Percentiles rank a stretch among this genome's conserved stretches.
Conservation (phyloP, 2,329 filamentous ascomycete species). For the Colletotrichum ledebouriae region DNA sequence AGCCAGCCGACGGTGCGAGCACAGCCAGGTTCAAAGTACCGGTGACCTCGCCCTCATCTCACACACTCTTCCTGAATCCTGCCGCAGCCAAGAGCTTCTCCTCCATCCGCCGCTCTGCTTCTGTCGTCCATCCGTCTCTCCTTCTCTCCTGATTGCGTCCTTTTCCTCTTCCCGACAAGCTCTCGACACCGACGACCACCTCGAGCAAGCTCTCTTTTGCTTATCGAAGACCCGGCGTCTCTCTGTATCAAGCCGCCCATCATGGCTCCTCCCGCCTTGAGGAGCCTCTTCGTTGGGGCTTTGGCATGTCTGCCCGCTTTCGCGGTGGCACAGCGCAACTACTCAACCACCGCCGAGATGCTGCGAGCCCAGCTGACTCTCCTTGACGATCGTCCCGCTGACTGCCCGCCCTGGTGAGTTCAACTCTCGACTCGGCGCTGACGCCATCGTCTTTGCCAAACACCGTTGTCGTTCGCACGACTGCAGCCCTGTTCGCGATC, state of each 20-base stretch:
- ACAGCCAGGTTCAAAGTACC: conserved; percentile 1
- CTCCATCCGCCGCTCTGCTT: conserved; percentile 19
- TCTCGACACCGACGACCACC: conserved; percentile 11
- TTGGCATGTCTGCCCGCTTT: conserved; percentile 57
- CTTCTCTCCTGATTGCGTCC: conserved; percentile 15
- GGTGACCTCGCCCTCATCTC: conserved; percentile 2
- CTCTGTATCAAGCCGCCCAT: conserved; percentile 18
- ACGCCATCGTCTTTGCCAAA: conserved; percentile 46
- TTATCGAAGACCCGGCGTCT: conserved; percentile 21
- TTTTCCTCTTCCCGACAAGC: not conserved
- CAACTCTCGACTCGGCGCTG: not conserved
- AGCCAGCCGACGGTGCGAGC: not conserved
- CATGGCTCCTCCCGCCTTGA: conserved; percentile 57
- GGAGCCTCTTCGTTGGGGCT: conserved; percentile 56
- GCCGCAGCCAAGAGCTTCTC: conserved; percentile 38
- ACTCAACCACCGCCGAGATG: conserved; percentile 69
- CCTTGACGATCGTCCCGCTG: conserved; percentile 79
- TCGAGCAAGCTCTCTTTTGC: conserved; percentile 5
- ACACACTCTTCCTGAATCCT: conserved; percentile 8
- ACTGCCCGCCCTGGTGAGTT: conserved; percentile 82
- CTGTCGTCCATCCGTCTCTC: conserved; percentile 2
- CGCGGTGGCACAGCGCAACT: conserved; percentile 62
- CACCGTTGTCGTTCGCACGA: no score
- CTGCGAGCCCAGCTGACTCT: conserved; percentile 76
- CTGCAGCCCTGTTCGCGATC: not conserved